Evolutionary conservation across 2,329 filamentous ascomycete genomes (phyloP).

Genomic region (Apiospora pterosperma): DNA sequence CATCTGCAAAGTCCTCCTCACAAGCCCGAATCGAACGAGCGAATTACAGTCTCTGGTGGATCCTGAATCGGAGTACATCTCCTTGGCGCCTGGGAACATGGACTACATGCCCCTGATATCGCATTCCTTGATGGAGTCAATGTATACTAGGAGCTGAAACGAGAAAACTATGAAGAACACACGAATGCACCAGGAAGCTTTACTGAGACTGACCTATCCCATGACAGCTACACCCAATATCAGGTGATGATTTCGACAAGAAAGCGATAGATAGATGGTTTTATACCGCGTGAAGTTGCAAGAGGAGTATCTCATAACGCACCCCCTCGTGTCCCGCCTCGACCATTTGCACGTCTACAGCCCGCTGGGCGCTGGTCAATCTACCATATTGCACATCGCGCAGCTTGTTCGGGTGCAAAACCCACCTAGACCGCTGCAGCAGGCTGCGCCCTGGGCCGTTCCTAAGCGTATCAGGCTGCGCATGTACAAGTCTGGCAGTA

Average conservation of each 20-base stretch:
- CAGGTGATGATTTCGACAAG: no score
- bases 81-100: slow-evolving; percentile 7
- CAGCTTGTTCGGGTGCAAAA: not conserved
- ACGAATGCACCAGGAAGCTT: no score
- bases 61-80: not conserved
- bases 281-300: no score
- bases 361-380: no score
- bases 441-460: not conserved
- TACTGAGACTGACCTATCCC: no score
- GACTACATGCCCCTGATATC: slow-evolving; percentile 7
- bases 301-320: no score
- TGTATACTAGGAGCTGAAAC: not conserved
- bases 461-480: not conserved
- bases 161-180: no score
- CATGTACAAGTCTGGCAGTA: no score
- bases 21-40: not conserved
- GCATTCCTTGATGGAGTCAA: not conserved
- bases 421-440: not conserved
- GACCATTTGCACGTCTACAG: no score
- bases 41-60: slow-evolving; percentile 1
- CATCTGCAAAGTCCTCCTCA: slow-evolving; percentile 6
- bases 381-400: not conserved
- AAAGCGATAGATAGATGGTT: no score
- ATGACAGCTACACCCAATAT: no score
- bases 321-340: no score